Percentiles rank a stretch among this genome's conserved stretches.
These are phyloP conservation scores for Euphorbia lathyris DNA, from an alignment of 345 rosid genomes.

Conservation along the genomic window DNA sequence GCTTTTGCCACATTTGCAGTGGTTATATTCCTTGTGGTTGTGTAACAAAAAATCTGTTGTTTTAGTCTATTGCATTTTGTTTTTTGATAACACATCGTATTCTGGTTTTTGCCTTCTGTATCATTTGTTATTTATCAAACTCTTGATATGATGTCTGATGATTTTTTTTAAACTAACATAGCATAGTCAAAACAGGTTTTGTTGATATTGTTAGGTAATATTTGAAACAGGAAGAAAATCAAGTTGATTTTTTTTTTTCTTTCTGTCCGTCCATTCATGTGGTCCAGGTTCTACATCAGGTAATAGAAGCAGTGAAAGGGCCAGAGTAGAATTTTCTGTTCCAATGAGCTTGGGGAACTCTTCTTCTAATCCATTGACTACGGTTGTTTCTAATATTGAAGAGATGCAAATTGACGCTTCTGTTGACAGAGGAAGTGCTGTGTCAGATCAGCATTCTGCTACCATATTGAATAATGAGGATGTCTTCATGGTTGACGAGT, in stretches of 20 bases:
- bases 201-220: background rate
- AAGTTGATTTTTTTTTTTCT: background rate
- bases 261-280: background rate
- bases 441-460: slow-evolving; percentile 26
- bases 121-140: background rate
- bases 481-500: slow-evolving; percentile 38
- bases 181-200: background rate
- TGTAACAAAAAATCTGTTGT: background rate
- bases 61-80: too few relatives aligned
- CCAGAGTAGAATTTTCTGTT: slow-evolving; percentile 29
- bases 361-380: slow-evolving; percentile 38
- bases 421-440: slow-evolving; percentile 23
- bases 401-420: slow-evolving; percentile 33
- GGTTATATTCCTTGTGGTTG: background rate
- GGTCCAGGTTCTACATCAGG: slow-evolving; percentile 39
- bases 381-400: slow-evolving; percentile 31
- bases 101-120: background rate
- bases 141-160: background rate
- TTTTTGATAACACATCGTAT: too few relatives aligned
- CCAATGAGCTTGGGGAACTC: slow-evolving; percentile 23
- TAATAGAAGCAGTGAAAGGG: slow-evolving; percentile 31
- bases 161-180: background rate
- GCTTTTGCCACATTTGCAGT: background rate
- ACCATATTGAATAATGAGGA: slow-evolving; percentile 29
- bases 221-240: background rate